Evolutionary conservation across 2,329 filamentous ascomycete genomes (phyloP).

Genomic region (Exophiala sp.): DNA sequence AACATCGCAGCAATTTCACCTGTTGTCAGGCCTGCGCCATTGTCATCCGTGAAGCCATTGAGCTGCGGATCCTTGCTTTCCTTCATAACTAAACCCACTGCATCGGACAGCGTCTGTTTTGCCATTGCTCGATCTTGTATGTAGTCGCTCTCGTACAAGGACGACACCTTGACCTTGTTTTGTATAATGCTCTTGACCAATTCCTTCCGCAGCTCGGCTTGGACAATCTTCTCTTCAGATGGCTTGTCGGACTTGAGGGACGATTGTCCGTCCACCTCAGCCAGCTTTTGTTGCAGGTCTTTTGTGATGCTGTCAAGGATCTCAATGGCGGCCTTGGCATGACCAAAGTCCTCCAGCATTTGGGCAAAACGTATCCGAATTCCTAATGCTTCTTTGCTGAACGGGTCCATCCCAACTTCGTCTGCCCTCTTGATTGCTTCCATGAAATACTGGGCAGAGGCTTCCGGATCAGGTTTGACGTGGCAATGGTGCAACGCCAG

Average conservation of each 20-base stretch:
- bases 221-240: not conserved
- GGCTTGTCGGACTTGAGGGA: not conserved
- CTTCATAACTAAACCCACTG: slow-evolving; percentile 69
- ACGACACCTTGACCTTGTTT: slow-evolving; percentile 67
- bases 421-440: slow-evolving; percentile 68
- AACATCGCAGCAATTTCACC: slow-evolving; percentile 35
- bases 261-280: slow-evolving; percentile 35
- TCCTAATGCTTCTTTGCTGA: slow-evolving; percentile 84
- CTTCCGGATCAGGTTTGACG: slow-evolving; percentile 63
- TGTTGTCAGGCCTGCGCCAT: slow-evolving; percentile 36
- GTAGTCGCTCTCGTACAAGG: slow-evolving; percentile 71
- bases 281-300: slow-evolving; percentile 56
- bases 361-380: slow-evolving; percentile 75
- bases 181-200: slow-evolving; percentile 26
- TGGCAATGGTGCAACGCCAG: slow-evolving; percentile 83
- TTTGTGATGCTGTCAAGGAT: slow-evolving; percentile 69
- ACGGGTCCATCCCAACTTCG: slow-evolving; percentile 73
- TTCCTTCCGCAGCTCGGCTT: slow-evolving; percentile 11
- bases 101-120: slow-evolving; percentile 70
- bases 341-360: slow-evolving; percentile 71
- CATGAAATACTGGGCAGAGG: slow-evolving; percentile 77
- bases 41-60: slow-evolving; percentile 51
- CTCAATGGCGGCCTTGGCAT: slow-evolving; percentile 64
- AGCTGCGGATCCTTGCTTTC: slow-evolving; percentile 64
- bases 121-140: slow-evolving; percentile 68